Percentiles rank a stretch among this genome's conserved stretches.
Conservation (phyloP, 2,329 filamentous ascomycete genomes). For the Scedosporium aurantiacum region DNA sequence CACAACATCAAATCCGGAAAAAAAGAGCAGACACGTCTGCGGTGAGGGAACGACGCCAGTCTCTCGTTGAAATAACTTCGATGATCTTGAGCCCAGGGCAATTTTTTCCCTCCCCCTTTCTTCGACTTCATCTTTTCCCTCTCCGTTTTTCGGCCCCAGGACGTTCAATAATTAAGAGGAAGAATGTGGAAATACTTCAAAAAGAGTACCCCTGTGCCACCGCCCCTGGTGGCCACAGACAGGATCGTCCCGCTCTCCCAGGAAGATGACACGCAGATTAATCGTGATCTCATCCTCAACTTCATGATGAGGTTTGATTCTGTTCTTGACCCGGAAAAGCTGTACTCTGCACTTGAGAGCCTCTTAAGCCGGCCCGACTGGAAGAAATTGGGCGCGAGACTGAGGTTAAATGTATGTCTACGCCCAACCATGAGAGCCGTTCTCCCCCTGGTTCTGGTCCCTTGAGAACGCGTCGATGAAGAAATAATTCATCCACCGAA, state of each 20-base stretch:
- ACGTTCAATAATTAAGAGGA: no score
- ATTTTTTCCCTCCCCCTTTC: no score
- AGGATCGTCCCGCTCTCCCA: conserved; percentile 16
- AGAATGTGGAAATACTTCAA: not conserved
- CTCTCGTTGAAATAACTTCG: no score
- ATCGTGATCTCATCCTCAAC: conserved; percentile 14
- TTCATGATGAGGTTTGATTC: conserved; percentile 27
- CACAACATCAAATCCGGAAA: no score
- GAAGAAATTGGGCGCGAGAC: not conserved
- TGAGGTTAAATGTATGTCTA: not conserved
- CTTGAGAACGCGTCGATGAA: not conserved
- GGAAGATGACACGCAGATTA: conserved; percentile 14
- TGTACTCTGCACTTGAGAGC: not conserved
- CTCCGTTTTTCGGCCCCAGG: no score
- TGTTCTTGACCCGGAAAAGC: conserved; percentile 22
- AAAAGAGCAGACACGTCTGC: no score
- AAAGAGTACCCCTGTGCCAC: not conserved
- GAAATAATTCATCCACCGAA: no score
- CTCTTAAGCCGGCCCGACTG: not conserved
- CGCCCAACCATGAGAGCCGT: not conserved
- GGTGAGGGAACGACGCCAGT: no score
- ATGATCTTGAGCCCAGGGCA: no score
- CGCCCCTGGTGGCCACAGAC: not conserved
- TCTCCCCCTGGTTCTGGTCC: not conserved
- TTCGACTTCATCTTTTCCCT: no score